Evolutionary conservation across 2,329 filamentous ascomycete genomes (phyloP).

Genomic region (Cercospora sesami): DNA sequence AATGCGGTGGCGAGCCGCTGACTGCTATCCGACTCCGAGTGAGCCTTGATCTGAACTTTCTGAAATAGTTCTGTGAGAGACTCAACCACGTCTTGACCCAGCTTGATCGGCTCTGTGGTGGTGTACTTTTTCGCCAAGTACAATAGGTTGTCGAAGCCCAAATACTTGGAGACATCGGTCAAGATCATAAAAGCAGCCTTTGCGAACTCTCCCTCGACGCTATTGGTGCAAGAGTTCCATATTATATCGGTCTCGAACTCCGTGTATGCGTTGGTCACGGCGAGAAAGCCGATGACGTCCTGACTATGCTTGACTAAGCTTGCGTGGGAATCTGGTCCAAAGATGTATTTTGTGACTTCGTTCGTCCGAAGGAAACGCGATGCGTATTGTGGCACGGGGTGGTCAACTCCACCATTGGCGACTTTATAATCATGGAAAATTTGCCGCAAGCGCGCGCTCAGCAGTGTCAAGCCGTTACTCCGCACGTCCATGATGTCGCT

Average conservation of each 20-base stretch:
- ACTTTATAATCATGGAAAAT: constrained; percentile 57
- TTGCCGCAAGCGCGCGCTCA: constrained; percentile 69
- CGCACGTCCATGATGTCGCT: constrained; percentile 90
- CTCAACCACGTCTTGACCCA: constrained; percentile 30
- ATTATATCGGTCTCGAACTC: constrained; percentile 72
- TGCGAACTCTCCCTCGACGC: constrained; percentile 80
- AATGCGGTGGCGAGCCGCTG: constrained; percentile 28
- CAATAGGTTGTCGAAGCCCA: constrained; percentile 50
- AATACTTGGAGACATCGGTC: constrained; percentile 49
- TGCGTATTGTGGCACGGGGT: constrained; percentile 65
- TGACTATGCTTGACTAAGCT: constrained; percentile 79
- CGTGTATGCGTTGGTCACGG: constrained; percentile 74
- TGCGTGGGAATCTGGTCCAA: constrained; percentile 87
- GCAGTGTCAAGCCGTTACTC: constrained; percentile 71
- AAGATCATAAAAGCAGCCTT: constrained; percentile 75
- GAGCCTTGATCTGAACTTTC: constrained; percentile 16
- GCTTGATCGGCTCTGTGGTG: constrained; percentile 37
- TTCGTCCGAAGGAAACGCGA: constrained; percentile 68
- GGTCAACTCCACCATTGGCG: constrained; percentile 33
- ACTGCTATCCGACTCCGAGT: constrained; percentile 1
- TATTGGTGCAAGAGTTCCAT: constrained; percentile 79
- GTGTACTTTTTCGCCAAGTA: constrained; percentile 72
- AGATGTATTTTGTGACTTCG: constrained; percentile 78
- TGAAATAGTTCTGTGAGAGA: constrained; percentile 28
- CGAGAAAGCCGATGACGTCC: constrained; percentile 84